A percentile compares a stretch with the other conserved stretches of the same genome.
These are phyloP conservation scores for Aleurites moluccanus DNA, from an alignment of 441 rosid genomes.

Conservation along the genomic window DNA sequence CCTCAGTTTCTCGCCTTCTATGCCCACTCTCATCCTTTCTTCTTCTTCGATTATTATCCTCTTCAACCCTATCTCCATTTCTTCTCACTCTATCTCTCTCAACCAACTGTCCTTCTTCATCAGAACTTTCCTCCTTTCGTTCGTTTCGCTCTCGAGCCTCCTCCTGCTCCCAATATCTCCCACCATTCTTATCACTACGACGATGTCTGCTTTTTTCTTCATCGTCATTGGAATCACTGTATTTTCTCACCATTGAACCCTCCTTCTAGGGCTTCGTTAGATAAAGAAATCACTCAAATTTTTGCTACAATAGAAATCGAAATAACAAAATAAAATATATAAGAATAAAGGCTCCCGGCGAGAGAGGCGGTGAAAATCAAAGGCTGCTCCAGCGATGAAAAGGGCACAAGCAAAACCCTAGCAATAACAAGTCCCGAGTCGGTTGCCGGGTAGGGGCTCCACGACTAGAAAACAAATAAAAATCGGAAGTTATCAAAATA, in stretches of 20 bases:
- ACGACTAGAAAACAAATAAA: too few relatives aligned
- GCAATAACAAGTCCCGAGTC: too few relatives aligned
- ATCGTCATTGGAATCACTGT: constrained; percentile 33
- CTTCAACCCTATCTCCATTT: constrained; percentile 13
- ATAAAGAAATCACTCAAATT: neutral
- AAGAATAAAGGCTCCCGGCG: too few relatives aligned
- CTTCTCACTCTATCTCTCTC: constrained; percentile 20
- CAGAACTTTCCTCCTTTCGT: constrained; percentile 28
- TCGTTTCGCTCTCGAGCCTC: neutral
- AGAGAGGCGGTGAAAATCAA: too few relatives aligned
- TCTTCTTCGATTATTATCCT: neutral
- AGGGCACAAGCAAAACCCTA: too few relatives aligned
- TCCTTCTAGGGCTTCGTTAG: neutral
- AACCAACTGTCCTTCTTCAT: constrained; percentile 35
- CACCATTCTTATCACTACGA: constrained; percentile 13
- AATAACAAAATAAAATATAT: neutral
- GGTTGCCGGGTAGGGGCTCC: too few relatives aligned
- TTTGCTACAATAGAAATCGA: neutral
- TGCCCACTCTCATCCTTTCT: constrained; percentile 27
- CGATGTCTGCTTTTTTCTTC: constrained; percentile 25
- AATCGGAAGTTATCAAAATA: too few relatives aligned
- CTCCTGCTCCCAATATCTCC: neutral
- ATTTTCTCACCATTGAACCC: constrained; percentile 32
- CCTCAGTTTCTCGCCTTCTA: constrained; percentile 35
- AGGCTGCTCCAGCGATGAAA: too few relatives aligned